Evolutionary conservation across 768 basidiomycete species (phyloP), one percentile per base, ranked within the genome.

Genomic region (Tylopilus intermedius): DNA sequence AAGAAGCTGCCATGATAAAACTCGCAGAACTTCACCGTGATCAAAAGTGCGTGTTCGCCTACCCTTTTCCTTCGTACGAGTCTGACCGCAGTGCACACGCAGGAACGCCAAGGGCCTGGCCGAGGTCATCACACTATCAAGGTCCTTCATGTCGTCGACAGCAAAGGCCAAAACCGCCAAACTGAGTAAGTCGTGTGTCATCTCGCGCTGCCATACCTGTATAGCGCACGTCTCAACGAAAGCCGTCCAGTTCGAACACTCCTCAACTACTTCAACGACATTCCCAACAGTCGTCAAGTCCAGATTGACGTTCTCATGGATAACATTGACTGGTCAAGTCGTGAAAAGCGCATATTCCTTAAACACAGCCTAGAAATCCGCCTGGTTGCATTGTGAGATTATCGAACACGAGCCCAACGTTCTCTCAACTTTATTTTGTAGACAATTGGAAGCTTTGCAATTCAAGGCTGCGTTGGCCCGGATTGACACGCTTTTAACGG

Each of bases 141-240:
- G 93, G 45, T 77, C 82, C 0, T 93, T 94, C 75, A 90, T 95
- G 80, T 85, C 90, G 0, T 87, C 88, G n/a, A 90, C 92, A 0
- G 94, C 94, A 14, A 97, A 97, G 71, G 94, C 94, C 1, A 96
- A 97, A 71, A 96, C 95, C 0, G 94, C 94, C 3, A 95, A 95
- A 73, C 82, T 97, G 58, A 95, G 93, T 93, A 56, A 60, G 54
- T 45, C 26, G 21, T 14, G 38, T 29, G 38, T 29, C 4, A 9
- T 44, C 22, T 15, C 46, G 24, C 24, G 24, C 24, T 24, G 2
- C 24, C 15, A n/a, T 2, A 0, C 11, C 22, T 8, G 7, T 22
- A 8, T 47, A 21, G 9, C 22, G 21, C 39, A 26, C 45, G 15
- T 33, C 3, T 48, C 46, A 10, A 55, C 43, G 45, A 21, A 24